These are phyloP conservation scores for Coemansia sp. DNA, from an alignment of 192 early-diverging fungal genomes.

Conservation along the genomic window DNA sequence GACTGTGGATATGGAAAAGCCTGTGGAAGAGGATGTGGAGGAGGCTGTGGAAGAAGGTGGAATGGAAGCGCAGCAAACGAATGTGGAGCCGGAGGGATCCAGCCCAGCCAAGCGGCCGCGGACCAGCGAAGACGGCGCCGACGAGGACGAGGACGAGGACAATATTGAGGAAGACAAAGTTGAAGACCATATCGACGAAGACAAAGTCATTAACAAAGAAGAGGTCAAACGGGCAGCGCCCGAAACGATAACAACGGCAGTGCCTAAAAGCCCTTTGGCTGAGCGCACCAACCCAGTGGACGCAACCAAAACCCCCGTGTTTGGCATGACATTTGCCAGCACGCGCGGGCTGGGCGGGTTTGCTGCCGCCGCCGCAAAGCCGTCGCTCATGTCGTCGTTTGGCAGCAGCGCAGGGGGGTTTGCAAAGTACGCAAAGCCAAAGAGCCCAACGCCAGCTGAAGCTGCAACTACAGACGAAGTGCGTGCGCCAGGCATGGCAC, in stretches of 20 bases:
- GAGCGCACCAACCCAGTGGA: background rate
- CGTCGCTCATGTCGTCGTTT: slow-evolving; percentile 32
- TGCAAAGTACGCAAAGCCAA: slow-evolving; percentile 31
- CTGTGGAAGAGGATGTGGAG: background rate
- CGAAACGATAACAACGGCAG: background rate
- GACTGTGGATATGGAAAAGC: background rate
- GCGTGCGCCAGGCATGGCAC: background rate
- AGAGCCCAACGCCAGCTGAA: slow-evolving; percentile 5
- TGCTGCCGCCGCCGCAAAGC: slow-evolving; percentile 31
- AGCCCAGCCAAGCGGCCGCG: slow-evolving; percentile 51
- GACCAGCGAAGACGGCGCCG: slow-evolving; percentile 32
- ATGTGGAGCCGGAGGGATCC: slow-evolving; percentile 11
- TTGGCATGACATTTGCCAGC: slow-evolving; percentile 26
- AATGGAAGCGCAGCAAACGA: background rate
- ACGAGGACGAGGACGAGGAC: slow-evolving; percentile 15
- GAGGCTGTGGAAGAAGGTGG: background rate
- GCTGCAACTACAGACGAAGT: background rate
- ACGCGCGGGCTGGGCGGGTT: slow-evolving; percentile 30
- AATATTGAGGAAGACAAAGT: background rate
- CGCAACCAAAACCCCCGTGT: slow-evolving; percentile 15
- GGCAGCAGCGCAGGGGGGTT: slow-evolving; percentile 31
- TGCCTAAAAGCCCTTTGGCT: background rate
- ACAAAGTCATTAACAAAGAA: background rate
- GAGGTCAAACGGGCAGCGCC: too few relatives aligned
- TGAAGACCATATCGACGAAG: background rate